Conservation (phyloP, 176 grass and related monocot genomes). For the Urochloa ruziziensis region DNA sequence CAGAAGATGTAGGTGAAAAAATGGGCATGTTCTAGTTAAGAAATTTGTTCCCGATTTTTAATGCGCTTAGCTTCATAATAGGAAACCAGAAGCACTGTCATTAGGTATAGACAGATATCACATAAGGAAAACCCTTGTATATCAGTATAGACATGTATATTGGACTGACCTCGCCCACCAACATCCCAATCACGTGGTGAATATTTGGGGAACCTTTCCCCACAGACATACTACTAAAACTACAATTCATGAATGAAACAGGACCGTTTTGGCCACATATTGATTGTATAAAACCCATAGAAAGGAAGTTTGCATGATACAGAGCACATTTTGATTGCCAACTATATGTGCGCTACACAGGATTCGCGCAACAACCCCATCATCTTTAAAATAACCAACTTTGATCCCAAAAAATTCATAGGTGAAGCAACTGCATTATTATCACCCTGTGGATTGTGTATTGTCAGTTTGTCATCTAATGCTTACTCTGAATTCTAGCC, state of each 20-base stretch:
- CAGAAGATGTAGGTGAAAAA: background rate
- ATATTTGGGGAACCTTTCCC: background rate
- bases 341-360: background rate
- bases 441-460: background rate
- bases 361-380: background rate
- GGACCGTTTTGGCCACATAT: background rate
- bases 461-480: background rate
- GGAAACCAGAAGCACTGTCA: background rate
- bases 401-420: background rate
- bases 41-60: background rate
- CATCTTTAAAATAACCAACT: background rate
- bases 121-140: too few relatives aligned
- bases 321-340: background rate
- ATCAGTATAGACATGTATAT: too few relatives aligned
- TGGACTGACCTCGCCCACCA: too few relatives aligned
- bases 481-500: background rate
- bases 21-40: background rate
- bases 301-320: background rate
- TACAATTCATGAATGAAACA: background rate
- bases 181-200: background rate
- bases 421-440: background rate
- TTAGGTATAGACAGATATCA: too few relatives aligned
- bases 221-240: background rate
- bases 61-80: background rate
- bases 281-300: too few relatives aligned